A percentile compares a stretch with the other conserved stretches of the same genome.
Evolutionary conservation across 2,329 filamentous ascomycete genomes (phyloP).

Genomic region (Xylariaceae sp.): DNA sequence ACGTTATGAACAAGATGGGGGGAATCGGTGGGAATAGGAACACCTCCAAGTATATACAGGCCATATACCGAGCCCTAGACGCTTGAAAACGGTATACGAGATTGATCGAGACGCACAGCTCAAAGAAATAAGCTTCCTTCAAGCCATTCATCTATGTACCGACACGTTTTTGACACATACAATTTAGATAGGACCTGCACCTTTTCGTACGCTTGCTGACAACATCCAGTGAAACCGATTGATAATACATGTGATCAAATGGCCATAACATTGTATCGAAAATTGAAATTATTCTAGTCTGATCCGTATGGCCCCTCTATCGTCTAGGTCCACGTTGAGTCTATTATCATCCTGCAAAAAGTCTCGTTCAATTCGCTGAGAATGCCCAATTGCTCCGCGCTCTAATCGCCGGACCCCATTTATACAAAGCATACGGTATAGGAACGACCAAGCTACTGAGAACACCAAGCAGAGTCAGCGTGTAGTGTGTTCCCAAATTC

Average conservation of each 20-base stretch:
- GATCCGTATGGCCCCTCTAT: too few species aligned
- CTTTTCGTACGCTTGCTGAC: too few species aligned
- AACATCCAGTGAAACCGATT: too few species aligned
- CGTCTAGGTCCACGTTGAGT: not conserved
- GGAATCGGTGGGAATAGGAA: not conserved
- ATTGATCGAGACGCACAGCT: too few species aligned
- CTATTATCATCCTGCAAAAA: not conserved
- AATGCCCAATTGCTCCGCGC: constrained; percentile 28
- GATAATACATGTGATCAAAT: too few species aligned
- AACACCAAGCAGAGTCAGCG: constrained; percentile 36
- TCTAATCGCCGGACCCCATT: constrained; percentile 32
- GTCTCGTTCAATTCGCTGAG: not conserved
- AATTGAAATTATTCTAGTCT: too few species aligned
- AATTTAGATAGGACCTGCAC: too few species aligned
- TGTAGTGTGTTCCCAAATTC: constrained; percentile 36
- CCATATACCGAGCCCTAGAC: not conserved
- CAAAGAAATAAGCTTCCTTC: too few species aligned
- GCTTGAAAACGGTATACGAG: not conserved
- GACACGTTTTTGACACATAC: too few species aligned
- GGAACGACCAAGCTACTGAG: constrained; percentile 38
- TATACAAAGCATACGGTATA: constrained; percentile 42
- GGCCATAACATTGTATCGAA: too few species aligned
- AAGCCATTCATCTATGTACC: too few species aligned
- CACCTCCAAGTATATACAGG: not conserved
- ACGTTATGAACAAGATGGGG: constrained; percentile 1